A percentile compares a stretch with the other conserved stretches of the same genome.
phyloP scores from a whole-genome alignment of 331 rosid species.

The Cydonia oblonga region DNA sequence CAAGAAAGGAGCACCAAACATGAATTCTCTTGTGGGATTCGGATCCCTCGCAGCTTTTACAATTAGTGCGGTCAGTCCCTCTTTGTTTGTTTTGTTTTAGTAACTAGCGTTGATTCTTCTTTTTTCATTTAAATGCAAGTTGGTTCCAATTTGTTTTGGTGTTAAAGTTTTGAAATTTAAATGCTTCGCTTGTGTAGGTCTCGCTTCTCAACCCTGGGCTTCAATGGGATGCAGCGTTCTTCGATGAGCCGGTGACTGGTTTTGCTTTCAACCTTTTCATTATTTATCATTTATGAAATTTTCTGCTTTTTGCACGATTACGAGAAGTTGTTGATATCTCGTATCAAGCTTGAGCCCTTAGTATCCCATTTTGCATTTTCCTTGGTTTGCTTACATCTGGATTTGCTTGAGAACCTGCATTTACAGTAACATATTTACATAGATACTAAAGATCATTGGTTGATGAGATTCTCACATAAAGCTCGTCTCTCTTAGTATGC shows the following conservation, averaged over 20 bases:
- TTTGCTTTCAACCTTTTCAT: constrained; percentile 30
- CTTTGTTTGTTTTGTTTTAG: neutral
- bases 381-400: neutral
- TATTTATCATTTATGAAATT: neutral
- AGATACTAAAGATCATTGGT: neutral
- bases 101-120: neutral
- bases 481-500: constrained; percentile 56
- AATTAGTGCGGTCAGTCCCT: constrained; percentile 71
- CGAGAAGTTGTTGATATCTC: neutral
- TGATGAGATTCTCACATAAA: constrained; percentile 34
- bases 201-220: constrained; percentile 70
- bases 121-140: constrained; percentile 13
- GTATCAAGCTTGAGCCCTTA: neutral
- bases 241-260: constrained; percentile 96
- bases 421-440: neutral
- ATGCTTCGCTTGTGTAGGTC: constrained; percentile 39
- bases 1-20: constrained; percentile 82
- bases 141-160: constrained; percentile 8
- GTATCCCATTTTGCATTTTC: neutral
- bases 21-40: constrained; percentile 97
- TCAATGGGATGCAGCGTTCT: constrained; percentile 87
- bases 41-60: constrained; percentile 84
- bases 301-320: neutral
- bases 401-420: neutral
- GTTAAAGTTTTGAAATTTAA: constrained; percentile 6